phyloP scores from a whole-genome alignment of 768 basidiomycete genomes.

The Leccinum rimulosum region DNA sequence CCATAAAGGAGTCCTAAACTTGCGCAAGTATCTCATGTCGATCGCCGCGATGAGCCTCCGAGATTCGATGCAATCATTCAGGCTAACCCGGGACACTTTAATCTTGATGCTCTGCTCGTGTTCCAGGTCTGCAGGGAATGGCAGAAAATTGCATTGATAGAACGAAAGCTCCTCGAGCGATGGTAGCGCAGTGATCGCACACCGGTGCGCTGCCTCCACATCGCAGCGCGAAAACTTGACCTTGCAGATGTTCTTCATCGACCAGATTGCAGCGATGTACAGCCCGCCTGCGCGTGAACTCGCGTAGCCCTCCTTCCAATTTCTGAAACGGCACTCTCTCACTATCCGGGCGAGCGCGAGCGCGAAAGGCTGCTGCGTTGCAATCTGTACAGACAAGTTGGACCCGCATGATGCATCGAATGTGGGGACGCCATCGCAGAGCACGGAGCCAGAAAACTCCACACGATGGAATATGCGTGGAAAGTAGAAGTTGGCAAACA shows the following conservation, averaged over 20 bases:
- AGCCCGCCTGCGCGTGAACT: neutral
- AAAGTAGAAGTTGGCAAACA: constrained; percentile 39
- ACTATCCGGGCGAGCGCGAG: neutral
- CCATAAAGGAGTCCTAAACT: neutral
- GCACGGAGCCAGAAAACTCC: constrained; percentile 17
- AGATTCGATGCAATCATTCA: neutral
- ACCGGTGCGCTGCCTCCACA: constrained; percentile 17
- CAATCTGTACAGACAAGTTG: neutral
- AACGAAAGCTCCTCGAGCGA: constrained; percentile 22
- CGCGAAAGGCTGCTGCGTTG: neutral
- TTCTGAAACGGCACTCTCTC: neutral
- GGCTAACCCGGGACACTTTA: neutral
- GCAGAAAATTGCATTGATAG: neutral
- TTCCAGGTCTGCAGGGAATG: neutral
- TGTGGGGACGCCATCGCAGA: neutral
- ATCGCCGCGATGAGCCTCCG: neutral
- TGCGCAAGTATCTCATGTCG: neutral
- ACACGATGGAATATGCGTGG: constrained; percentile 41
- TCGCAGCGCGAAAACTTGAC: constrained; percentile 10
- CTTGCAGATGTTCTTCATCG: constrained; percentile 19
- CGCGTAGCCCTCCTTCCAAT: neutral
- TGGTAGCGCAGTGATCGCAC: constrained; percentile 6
- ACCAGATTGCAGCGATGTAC: neutral
- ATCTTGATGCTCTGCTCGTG: neutral
- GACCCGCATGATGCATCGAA: neutral